These are phyloP conservation scores for Saccharomycopsis hybrid DNA, from an alignment of 1,139 yeast genomes.

Conservation along the genomic window DNA sequence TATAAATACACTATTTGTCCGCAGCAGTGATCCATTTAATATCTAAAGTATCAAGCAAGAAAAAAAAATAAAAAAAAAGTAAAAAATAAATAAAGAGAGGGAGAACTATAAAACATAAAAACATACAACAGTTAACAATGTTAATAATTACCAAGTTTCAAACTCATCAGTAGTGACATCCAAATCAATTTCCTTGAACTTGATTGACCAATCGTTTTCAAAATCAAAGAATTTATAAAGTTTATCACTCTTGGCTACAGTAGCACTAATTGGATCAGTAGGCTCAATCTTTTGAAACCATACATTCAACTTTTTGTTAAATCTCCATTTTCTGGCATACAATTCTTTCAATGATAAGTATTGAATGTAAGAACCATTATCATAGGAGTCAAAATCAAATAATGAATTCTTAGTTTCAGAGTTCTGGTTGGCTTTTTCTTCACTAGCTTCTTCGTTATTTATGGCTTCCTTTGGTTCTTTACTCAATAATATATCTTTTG, in stretches of 20 bases:
- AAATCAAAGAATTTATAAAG: slow-evolving; percentile 70
- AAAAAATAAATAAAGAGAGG: not conserved
- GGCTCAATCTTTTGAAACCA: slow-evolving; percentile 74
- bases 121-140: not conserved
- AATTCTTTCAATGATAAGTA: slow-evolving; percentile 82
- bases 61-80: not conserved
- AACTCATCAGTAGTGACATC: slow-evolving; percentile 11
- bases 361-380: slow-evolving; percentile 64
- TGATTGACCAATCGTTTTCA: slow-evolving; percentile 67
- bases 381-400: slow-evolving; percentile 24
- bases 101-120: not conserved
- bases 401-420: not conserved
- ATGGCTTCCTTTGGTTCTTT: not conserved
- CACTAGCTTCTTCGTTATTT: not conserved
- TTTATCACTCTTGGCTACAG: slow-evolving; percentile 33
- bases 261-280: slow-evolving; percentile 38
- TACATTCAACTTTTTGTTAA: slow-evolving; percentile 66
- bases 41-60: not conserved
- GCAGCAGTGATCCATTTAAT: not conserved
- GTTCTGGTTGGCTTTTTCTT: not conserved
- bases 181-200: slow-evolving; percentile 13
- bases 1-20: not conserved
- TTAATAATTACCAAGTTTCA: slow-evolving; percentile 2
- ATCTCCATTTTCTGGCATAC: slow-evolving; percentile 79
- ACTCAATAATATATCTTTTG: slow-evolving; percentile 1